phyloP scores from a whole-genome alignment of 1,284 basidiomycete species.

The Cutaneotrichosporon arboriforme region DNA sequence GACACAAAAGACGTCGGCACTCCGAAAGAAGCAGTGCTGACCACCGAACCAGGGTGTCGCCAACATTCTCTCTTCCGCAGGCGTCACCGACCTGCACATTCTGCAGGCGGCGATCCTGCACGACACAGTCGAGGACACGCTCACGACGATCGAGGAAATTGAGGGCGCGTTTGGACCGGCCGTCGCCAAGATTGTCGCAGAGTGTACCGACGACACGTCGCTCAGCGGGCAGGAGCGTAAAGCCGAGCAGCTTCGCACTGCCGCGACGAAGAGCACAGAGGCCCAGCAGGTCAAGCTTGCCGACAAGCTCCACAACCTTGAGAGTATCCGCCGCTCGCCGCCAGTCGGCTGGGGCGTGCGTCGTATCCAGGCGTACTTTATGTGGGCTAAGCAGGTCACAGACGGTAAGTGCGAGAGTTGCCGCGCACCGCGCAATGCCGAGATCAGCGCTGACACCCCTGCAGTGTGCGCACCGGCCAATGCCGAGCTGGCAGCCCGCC shows the following conservation, averaged over 20 bases:
- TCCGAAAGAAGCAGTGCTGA: neutral
- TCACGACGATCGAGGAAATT: constrained; percentile 43
- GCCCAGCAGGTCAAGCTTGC: constrained; percentile 49
- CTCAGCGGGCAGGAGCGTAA: constrained; percentile 40
- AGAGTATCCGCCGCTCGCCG: constrained; percentile 41
- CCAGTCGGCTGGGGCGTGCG: constrained; percentile 45
- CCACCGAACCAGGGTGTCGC: constrained; percentile 43
- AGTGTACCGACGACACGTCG: constrained; percentile 42
- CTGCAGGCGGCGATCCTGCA: constrained; percentile 48
- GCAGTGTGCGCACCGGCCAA: constrained; percentile 38
- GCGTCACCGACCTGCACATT: constrained; percentile 39
- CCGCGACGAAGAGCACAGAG: constrained; percentile 39
- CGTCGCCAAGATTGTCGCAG: constrained; percentile 46
- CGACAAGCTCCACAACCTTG: constrained; percentile 49
- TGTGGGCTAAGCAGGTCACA: constrained; percentile 49
- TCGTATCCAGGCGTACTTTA: constrained; percentile 46
- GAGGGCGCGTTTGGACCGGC: constrained; percentile 37
- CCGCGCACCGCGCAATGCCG: neutral
- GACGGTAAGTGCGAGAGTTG: constrained; percentile 29
- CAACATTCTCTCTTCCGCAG: constrained; percentile 41
- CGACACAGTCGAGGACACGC: constrained; percentile 50
- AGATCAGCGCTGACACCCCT: neutral
- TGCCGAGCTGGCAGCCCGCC: constrained; percentile 32
- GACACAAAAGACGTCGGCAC: too few relatives aligned
- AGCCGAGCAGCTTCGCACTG: constrained; percentile 44